Percentiles rank a stretch among this genome's conserved stretches.
Conservation (phyloP, 208 protist genomes). For the Trypanosoma avium region DNA sequence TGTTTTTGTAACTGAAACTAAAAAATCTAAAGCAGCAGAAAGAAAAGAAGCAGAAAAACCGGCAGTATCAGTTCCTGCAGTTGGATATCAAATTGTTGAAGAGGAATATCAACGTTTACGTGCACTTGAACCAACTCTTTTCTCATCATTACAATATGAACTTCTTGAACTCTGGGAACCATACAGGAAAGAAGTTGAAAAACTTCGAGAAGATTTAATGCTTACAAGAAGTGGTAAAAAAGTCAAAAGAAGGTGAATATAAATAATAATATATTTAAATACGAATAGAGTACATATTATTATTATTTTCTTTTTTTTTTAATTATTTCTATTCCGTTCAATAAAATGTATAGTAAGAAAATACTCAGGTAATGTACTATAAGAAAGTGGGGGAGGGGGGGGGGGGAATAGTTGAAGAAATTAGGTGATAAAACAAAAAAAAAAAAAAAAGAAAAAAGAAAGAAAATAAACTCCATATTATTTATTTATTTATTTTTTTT, state of each 20-base stretch:
- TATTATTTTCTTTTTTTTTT: too few species aligned
- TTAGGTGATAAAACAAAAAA: too few species aligned
- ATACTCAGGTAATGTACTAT: too few species aligned
- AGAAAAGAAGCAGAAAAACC: conserved; percentile 63
- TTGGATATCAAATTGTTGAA: conserved; percentile 75
- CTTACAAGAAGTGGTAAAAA: conserved; percentile 48
- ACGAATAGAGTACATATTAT: too few species aligned
- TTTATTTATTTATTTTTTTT: too few species aligned
- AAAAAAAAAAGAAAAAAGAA: too few species aligned
- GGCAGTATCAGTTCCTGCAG: conserved; percentile 46
- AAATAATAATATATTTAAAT: too few species aligned
- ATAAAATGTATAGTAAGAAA: too few species aligned
- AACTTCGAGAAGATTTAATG: conserved; percentile 68
- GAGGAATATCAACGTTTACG: conserved; percentile 60
- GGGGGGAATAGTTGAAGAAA: too few species aligned
- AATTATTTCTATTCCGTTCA: too few species aligned
- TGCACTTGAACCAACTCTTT: conserved; percentile 80
- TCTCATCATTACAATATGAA: conserved; percentile 61
- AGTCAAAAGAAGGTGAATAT: conserved; percentile 42
- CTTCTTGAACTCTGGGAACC: conserved; percentile 83
- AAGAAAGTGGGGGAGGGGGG: too few species aligned
- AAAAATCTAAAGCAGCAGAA: conserved; percentile 31
- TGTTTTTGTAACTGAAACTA: conserved; percentile 17
- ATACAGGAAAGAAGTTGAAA: conserved; percentile 77
- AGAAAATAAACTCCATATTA: too few species aligned